phyloP scores from a whole-genome alignment of 2,329 filamentous ascomycete species.

The Acephala macrosclerotiorum region DNA sequence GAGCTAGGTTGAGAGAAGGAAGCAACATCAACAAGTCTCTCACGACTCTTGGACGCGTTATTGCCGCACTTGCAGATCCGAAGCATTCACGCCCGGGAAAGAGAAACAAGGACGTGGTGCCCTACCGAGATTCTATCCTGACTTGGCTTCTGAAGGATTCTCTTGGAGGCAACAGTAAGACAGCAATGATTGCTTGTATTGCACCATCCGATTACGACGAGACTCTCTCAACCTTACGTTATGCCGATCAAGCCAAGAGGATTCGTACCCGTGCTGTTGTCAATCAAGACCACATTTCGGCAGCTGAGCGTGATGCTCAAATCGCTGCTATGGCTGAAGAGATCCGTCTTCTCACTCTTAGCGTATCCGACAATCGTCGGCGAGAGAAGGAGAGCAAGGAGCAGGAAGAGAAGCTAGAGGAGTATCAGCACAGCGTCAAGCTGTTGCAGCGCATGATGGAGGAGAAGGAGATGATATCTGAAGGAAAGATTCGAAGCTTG shows the following conservation, averaged over 20 bases:
- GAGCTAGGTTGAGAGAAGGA: slow-evolving; percentile 87
- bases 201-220: slow-evolving; percentile 96
- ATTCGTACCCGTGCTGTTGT: slow-evolving; percentile 94
- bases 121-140: slow-evolving; percentile 88
- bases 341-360: slow-evolving; percentile 85
- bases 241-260: slow-evolving; percentile 96
- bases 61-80: slow-evolving; percentile 81
- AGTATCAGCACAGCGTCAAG: slow-evolving; percentile 90
- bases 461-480: slow-evolving; percentile 86
- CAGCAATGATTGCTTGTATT: slow-evolving; percentile 98
- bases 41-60: slow-evolving; percentile 93
- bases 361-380: slow-evolving; percentile 67
- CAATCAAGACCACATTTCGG: slow-evolving; percentile 93
- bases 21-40: slow-evolving; percentile 99
- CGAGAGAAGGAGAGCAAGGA: slow-evolving; percentile 74
- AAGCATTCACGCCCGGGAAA: slow-evolving; percentile 68
- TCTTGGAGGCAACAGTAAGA: slow-evolving; percentile 95
- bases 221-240: slow-evolving; percentile 92
- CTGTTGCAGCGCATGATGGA: slow-evolving; percentile 97
- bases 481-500: slow-evolving; percentile 91
- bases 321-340: slow-evolving; percentile 95
- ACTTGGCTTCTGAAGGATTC: slow-evolving; percentile 94
- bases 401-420: slow-evolving; percentile 85
- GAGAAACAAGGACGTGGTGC: slow-evolving; percentile 76
- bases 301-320: slow-evolving; percentile 92